Percentiles rank a stretch among this genome's conserved stretches.
Evolutionary conservation across 441 rosid genomes (phyloP).

Genomic region (Arabidopsis hybrid): DNA sequence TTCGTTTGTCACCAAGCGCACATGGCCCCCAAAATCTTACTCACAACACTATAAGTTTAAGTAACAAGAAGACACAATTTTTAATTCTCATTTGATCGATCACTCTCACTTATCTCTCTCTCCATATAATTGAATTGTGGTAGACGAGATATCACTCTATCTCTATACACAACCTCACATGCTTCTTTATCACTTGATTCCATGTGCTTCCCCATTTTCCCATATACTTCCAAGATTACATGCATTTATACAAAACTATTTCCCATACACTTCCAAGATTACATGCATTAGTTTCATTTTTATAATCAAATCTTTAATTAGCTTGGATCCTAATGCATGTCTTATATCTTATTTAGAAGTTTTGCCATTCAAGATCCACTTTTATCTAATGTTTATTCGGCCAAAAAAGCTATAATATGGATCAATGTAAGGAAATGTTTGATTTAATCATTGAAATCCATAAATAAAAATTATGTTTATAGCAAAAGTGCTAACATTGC

Average conservation of each 20-base stretch:
- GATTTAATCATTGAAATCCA: neutral
- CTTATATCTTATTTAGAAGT: constrained; percentile 10
- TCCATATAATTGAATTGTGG: constrained; percentile 45
- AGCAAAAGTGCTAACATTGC: constrained; percentile 24
- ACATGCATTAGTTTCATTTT: constrained; percentile 21
- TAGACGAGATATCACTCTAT: constrained; percentile 42
- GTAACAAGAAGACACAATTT: constrained; percentile 36
- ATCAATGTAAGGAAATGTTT: neutral
- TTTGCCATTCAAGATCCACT: constrained; percentile 16
- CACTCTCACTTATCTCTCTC: constrained; percentile 44
- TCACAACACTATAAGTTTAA: constrained; percentile 24
- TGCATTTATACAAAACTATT: constrained; percentile 16
- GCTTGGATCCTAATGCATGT: constrained; percentile 31
- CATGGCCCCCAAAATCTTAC: constrained; percentile 41
- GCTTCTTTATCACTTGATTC: constrained; percentile 46
- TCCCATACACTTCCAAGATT: constrained; percentile 34
- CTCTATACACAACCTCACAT: constrained; percentile 47
- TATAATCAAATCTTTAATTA: constrained; percentile 20
- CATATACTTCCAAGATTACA: constrained; percentile 41
- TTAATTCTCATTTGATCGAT: constrained; percentile 41
- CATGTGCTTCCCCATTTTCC: constrained; percentile 40
- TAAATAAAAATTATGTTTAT: neutral
- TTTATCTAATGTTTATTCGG: neutral
- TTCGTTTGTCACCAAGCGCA: constrained; percentile 22
- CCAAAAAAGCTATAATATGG: neutral